Percentiles rank a stretch among this genome's conserved stretches.
Conservation (phyloP, 768 basidiomycete genomes). For the Lentinus brumalis region DNA sequence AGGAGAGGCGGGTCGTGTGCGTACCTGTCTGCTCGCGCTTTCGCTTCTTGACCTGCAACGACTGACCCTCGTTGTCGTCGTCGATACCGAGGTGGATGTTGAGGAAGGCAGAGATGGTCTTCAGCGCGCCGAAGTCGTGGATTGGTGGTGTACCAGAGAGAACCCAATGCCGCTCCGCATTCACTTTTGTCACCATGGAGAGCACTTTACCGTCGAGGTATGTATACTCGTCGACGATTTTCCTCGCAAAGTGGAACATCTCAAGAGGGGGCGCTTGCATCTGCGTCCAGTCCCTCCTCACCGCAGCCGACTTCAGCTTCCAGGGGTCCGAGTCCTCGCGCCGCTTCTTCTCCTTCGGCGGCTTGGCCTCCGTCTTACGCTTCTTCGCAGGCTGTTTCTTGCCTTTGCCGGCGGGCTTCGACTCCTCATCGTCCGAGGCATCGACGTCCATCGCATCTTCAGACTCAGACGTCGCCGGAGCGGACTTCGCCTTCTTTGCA, state of each 20-base stretch:
- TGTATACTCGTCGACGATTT: slow-evolving; percentile 94
- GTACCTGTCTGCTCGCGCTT: slow-evolving; percentile 82
- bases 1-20: slow-evolving; percentile 11
- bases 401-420: slow-evolving; percentile 18
- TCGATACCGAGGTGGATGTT: slow-evolving; percentile 90
- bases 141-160: slow-evolving; percentile 96
- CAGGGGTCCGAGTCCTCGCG: slow-evolving; percentile 72
- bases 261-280: slow-evolving; percentile 86
- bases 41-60: slow-evolving; percentile 76
- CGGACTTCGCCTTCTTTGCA: slow-evolving; percentile 12
- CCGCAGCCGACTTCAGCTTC: slow-evolving; percentile 64
- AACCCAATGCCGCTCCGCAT: slow-evolving; percentile 86
- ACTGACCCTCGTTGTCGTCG: slow-evolving; percentile 76
- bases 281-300: slow-evolving; percentile 72
- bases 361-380: slow-evolving; percentile 41
- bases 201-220: slow-evolving; percentile 84
- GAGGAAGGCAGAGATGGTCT: slow-evolving; percentile 88
- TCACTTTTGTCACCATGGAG: slow-evolving; percentile 73
- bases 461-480: slow-evolving; percentile 19
- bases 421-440: slow-evolving; percentile 15
- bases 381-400: slow-evolving; percentile 39
- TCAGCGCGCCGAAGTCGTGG: slow-evolving; percentile 86
- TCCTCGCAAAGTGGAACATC: slow-evolving; percentile 89
- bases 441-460: slow-evolving; percentile 29
- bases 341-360: slow-evolving; percentile 59